Conservation (phyloP, 345 rosid species). For the Bretschneidera sinensis region DNA sequence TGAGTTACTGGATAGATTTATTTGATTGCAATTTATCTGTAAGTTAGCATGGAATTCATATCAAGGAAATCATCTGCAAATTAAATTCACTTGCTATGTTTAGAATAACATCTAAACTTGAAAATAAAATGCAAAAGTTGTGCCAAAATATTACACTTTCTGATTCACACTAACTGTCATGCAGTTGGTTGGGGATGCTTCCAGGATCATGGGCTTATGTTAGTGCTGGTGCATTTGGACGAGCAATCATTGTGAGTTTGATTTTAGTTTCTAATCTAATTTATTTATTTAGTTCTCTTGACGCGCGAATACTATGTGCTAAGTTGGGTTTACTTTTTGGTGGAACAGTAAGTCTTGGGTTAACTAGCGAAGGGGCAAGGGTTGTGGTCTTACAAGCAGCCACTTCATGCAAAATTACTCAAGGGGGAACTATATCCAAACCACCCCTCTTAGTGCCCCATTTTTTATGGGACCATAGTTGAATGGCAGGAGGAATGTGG, state of each 20-base stretch:
- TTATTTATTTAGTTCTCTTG: not conserved
- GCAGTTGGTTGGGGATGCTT: constrained; percentile 99
- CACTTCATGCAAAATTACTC: not conserved
- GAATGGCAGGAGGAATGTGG: no score
- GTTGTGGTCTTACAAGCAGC: not conserved
- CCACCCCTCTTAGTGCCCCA: not conserved
- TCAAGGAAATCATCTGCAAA: not conserved
- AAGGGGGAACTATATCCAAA: not conserved
- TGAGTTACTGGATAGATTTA: not conserved
- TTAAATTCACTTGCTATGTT: no score
- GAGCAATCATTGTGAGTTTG: constrained; percentile 81
- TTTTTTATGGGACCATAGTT: no score
- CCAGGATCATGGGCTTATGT: constrained; percentile 99
- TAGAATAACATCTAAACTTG: not conserved
- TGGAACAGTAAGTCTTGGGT: no score
- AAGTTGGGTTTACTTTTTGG: not conserved
- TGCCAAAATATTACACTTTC: not conserved
- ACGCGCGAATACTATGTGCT: not conserved
- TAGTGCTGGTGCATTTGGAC: constrained; percentile 93
- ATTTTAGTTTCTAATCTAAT: no score
- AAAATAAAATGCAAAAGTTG: not conserved
- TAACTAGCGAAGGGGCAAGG: no score
- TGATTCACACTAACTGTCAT: constrained; percentile 21
- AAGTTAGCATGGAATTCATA: not conserved
- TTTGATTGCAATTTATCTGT: not conserved